phyloP scores from a whole-genome alignment of 1,284 basidiomycete species.

The Ustilago vetiveriae region DNA sequence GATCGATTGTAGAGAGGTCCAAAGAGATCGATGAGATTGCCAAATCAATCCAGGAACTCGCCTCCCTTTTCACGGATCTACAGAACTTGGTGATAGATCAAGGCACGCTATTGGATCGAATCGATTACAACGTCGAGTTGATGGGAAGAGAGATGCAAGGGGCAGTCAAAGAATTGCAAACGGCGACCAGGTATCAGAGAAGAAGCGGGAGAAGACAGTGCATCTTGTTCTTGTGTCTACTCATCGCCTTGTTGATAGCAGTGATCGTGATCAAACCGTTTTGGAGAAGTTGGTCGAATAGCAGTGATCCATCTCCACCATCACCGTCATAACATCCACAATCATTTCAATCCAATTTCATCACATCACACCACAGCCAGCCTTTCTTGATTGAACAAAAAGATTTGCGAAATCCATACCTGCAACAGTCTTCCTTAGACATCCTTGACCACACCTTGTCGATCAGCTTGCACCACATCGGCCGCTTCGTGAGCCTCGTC shows the following conservation, averaged over 20 bases:
- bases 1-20: conserved; percentile 67
- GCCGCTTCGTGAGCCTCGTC: conserved; percentile 47
- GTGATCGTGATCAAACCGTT: conserved; percentile 82
- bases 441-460: conserved; percentile 9
- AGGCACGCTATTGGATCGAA: conserved; percentile 91
- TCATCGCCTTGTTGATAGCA: conserved; percentile 84
- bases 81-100: conserved; percentile 94
- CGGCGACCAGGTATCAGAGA: conserved; percentile 90
- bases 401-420: too few relatives aligned
- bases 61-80: conserved; percentile 95
- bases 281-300: too few relatives aligned
- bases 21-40: conserved; percentile 90
- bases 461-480: conserved; percentile 26
- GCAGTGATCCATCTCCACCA: too few relatives aligned
- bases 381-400: too few relatives aligned
- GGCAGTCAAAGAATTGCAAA: conserved; percentile 83
- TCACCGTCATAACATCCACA: too few relatives aligned
- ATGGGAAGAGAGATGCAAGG: conserved; percentile 82
- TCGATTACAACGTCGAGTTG: conserved; percentile 97
- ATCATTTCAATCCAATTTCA: too few relatives aligned
- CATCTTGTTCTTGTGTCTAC: conserved; percentile 87
- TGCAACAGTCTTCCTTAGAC: background rate
- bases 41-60: conserved; percentile 86
- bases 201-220: conserved; percentile 89
- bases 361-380: too few relatives aligned